These are phyloP conservation scores for Aspergillus japonicus DNA, from an alignment of 2,329 filamentous ascomycete species.

Conservation along the genomic window DNA sequence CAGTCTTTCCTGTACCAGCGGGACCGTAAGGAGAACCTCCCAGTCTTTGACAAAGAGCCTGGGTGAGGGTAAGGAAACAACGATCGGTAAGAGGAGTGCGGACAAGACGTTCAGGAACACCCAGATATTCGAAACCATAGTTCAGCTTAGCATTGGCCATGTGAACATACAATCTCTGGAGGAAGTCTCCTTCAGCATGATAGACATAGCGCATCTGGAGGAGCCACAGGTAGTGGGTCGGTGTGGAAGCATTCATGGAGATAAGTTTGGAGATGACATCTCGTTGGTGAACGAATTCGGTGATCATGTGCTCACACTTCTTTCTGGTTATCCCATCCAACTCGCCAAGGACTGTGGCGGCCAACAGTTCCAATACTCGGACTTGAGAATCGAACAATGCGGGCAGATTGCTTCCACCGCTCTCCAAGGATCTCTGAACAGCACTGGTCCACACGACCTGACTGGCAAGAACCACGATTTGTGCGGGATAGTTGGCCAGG, in stretches of 20 bases:
- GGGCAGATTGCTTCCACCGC: slow-evolving; percentile 68
- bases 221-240: slow-evolving; percentile 87
- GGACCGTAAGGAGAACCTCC: slow-evolving; percentile 97
- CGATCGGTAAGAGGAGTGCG: slow-evolving; percentile 95
- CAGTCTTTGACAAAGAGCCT: slow-evolving; percentile 89
- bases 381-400: slow-evolving; percentile 78
- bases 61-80: slow-evolving; percentile 96
- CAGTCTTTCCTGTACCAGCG: slow-evolving; percentile 96
- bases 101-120: slow-evolving; percentile 92
- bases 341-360: slow-evolving; percentile 84
- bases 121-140: slow-evolving; percentile 97
- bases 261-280: slow-evolving; percentile 88
- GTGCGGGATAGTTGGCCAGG: slow-evolving; percentile 80
- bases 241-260: slow-evolving; percentile 67
- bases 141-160: slow-evolving; percentile 96
- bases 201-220: slow-evolving; percentile 98
- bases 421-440: slow-evolving; percentile 73
- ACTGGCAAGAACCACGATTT: slow-evolving; percentile 91
- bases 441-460: slow-evolving; percentile 91
- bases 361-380: slow-evolving; percentile 78
- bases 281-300: slow-evolving; percentile 96
- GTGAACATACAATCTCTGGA: slow-evolving; percentile 81
- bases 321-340: slow-evolving; percentile 83
- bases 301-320: slow-evolving; percentile 98
- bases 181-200: slow-evolving; percentile 72